Percentiles rank a stretch among this genome's conserved stretches.
Conservation (phyloP, 768 basidiomycete species). For the Mycena latifolia region DNA sequence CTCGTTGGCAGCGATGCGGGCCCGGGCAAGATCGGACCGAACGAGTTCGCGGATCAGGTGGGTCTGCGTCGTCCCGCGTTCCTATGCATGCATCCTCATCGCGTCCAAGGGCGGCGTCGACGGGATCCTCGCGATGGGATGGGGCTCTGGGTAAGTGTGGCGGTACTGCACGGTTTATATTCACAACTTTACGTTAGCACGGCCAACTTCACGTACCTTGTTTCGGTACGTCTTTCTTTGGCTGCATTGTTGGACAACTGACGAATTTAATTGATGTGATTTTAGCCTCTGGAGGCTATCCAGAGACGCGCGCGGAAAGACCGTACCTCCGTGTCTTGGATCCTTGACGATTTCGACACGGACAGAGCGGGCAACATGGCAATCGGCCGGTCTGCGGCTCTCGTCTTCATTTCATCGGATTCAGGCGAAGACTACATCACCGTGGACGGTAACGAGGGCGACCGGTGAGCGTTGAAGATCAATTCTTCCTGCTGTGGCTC, state of each 20-base stretch:
- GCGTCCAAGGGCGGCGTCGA: slow-evolving; percentile 60
- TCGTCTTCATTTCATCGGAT: slow-evolving; percentile 87
- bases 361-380: slow-evolving; percentile 60
- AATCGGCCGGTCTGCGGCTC: slow-evolving; percentile 67
- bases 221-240: slow-evolving; percentile 53
- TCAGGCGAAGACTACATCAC: slow-evolving; percentile 89
- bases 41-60: slow-evolving; percentile 72
- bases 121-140: slow-evolving; percentile 90
- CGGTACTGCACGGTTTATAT: too few relatives aligned
- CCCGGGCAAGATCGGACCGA: slow-evolving; percentile 75
- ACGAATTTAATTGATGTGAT: too few relatives aligned
- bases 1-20: slow-evolving; percentile 76
- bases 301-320: slow-evolving; percentile 77
- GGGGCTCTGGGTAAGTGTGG: slow-evolving; percentile 79
- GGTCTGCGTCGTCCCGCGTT: not conserved
- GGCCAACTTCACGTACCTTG: slow-evolving; percentile 80
- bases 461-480: slow-evolving; percentile 61
- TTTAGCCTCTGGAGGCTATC: slow-evolving; percentile 81
- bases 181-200: slow-evolving; percentile 54
- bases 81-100: slow-evolving; percentile 26
- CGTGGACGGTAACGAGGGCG: slow-evolving; percentile 84
- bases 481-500: not conserved
- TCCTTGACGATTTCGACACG: slow-evolving; percentile 78
- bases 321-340: slow-evolving; percentile 74
- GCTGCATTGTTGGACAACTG: too few relatives aligned